Evolutionary conservation across 148 eudicot species (phyloP), one percentile per base, ranked within the genome.

Genomic region (Dianthus caryophyllus): DNA sequence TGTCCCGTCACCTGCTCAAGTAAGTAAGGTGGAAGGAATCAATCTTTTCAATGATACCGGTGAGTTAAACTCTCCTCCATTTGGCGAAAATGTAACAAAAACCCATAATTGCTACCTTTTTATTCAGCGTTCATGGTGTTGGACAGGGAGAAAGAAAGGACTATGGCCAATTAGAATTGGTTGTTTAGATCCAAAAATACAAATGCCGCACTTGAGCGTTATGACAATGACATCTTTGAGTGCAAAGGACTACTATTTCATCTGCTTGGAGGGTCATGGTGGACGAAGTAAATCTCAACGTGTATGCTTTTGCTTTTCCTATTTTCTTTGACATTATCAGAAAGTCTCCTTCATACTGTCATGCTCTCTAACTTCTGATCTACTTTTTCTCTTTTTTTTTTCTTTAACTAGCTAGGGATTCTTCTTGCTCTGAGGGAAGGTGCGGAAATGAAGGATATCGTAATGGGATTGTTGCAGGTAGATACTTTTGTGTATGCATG

Each of bases 1-100:
- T 72, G 84, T 93, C 49, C 98, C 88, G 20, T 84, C 98, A 52
- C 98, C 96, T 22, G 91, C 96, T 62, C 91, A 93, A 83, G 96
- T 89, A 65, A 93, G 98, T 78, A 65, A 73, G 75, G 75, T 71
- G 78, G 96, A 93, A 84, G 96, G 96, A n/a, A 73, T 87, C 64
- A 73, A 75, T 77, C 80, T 90, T 56, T 74, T 79, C 26, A 66
- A 79, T 49, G 73, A 50, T 68, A 74, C 71, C 77, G 92, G 95
- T 93, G 62, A 74, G 80, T 53, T 63, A 33, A 70, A 12, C 26
- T 43, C 66, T 61, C 31, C 17, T 24, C 6, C 9, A 8, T 51
- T 30, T 27, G 69, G 36, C 41, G 21, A 57, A 54, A 22, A 46
- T 33, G 15, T 54, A 17, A 18, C 11, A 26, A 61, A 41, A 22